Base-by-base conservation (phyloP, 805 yeast species). In the Ogataea siamensis region DNA sequence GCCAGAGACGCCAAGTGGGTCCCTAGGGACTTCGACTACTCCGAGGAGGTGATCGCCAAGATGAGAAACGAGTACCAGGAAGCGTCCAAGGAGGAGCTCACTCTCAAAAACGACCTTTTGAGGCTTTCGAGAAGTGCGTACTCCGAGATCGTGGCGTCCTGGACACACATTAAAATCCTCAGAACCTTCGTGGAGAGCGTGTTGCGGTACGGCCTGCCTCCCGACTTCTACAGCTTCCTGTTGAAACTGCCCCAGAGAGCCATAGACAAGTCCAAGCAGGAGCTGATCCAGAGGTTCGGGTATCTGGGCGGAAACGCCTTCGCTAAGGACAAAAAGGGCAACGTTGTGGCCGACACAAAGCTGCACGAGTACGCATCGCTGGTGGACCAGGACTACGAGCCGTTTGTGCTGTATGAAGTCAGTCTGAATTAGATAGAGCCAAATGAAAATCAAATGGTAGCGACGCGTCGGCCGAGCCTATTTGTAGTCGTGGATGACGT, bases 131-230 rank as follows among this genome's bases (percentile, higher is more conserved):
- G 80, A 53, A 81, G 96, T 15, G 94, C 98, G n/a, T 93, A 83
- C 60, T 73, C 84, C 16, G 98, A 93, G 55, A 78, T 89, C 35
- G 70, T 85, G 45, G 72, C 86, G 50, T 78, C 83, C 48, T 88
- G 96, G 96, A 72, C 86, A 57, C 99, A 93, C 63, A 76, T 93
- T 51, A 88, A 88, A 64, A 78, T 86, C 4, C 72, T 93, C 37
- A 80, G 97, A 51, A 74, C 86, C 13, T 93, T 84, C 63, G 96
- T 91, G 25, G 99, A 93, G 67, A 76, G 88, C 34, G 96, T 93
- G 11, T 73, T 93, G 60, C 81, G 99, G 64, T 93, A 93, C 62
- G 99, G 99, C 1, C 74, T 93, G 48, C 99, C 99, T 23, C 97
- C 98, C 20, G 83, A 83, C 53, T 93, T 91, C 62, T 75, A 78